Base-by-base conservation (phyloP, 2,329 filamentous ascomycete species). In the Curvularia lunata region DNA sequence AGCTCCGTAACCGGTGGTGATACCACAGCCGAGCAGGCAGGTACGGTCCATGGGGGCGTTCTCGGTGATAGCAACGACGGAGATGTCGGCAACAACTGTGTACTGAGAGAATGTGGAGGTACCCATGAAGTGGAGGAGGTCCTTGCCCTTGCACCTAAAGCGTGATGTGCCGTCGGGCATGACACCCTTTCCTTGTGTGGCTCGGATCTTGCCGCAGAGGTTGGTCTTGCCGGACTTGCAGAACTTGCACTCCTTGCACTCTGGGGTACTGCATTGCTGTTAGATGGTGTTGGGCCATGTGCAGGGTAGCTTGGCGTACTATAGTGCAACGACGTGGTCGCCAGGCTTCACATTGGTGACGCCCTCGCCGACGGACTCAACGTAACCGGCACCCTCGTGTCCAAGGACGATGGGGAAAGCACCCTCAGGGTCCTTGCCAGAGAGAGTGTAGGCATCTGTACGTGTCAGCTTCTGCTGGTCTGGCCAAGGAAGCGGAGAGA, bases 221-320 rank as follows among this genome's bases (percentile, higher is more conserved):
- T 98, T 97, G 73, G 94, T 98, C 88, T 99, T 99, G 82, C 94
- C 95, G 41, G 94, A 98, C 81, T 92, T 95, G 89, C 95, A 99
- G 86, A 98, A 98, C 84, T 98, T 98, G 88, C 95, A 99, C 80
- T 98, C 94, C 69, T 87, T 85, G 84, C 95, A 98, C 83, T 98
- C 94, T 66, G 95, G 95, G 46, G 93, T 98, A 84, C 92, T 96
- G 73, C 34, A 34, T 25, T 6, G 37, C 21, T 61, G 65, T 74
- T 55, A 75, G 70, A 10, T n/a, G n/a, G 8, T 34, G 27, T 38
- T 30, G 8, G 5, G n/a, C 16, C 23, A 1, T 28, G 18, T 13
- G 23, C 27, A n/a, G 40, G 10, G n/a, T n/a, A n/a, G 23, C 1
- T 16, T 23, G 16, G 68, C 73, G 37, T 74, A 78, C 76, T 79